Evolutionary conservation across 148 eudicot genomes (phyloP).

Genomic region (Talinum fruticosum): DNA sequence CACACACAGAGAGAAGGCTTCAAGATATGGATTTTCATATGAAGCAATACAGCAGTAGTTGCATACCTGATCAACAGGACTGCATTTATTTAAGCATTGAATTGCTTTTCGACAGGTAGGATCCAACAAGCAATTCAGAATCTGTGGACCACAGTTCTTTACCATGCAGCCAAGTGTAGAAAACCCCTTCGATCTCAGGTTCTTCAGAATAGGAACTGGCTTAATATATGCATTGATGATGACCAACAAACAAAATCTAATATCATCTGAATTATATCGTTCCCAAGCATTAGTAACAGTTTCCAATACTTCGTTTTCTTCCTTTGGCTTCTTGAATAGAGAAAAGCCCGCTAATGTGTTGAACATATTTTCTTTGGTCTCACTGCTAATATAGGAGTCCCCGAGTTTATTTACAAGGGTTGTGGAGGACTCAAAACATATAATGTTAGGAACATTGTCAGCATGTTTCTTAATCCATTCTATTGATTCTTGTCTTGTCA

Average conservation of each 20-base stretch:
- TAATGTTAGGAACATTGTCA: constrained; percentile 53
- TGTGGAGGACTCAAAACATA: constrained; percentile 78
- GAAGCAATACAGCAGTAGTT: constrained; percentile 90
- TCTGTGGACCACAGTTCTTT: constrained; percentile 81
- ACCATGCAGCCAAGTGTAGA: constrained; percentile 85
- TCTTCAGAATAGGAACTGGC: constrained; percentile 66
- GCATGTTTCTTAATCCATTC: constrained; percentile 49
- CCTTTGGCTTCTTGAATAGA: constrained; percentile 32
- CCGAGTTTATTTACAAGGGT: constrained; percentile 71
- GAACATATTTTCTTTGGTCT: constrained; percentile 34
- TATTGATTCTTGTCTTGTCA: constrained; percentile 56
- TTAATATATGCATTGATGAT: constrained; percentile 78
- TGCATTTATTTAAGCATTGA: constrained; percentile 89
- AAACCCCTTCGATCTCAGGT: constrained; percentile 85
- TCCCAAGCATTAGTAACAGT: constrained; percentile 80
- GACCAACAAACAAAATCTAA: constrained; percentile 77
- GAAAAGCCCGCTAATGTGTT: constrained; percentile 35
- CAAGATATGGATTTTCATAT: constrained; percentile 71
- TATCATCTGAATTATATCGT: constrained; percentile 86
- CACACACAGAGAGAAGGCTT: constrained; percentile 94
- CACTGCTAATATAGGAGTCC: constrained; percentile 38
- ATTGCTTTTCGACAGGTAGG: constrained; percentile 87
- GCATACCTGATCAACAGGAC: constrained; percentile 98
- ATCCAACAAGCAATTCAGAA: constrained; percentile 83
- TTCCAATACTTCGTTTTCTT: constrained; percentile 40